Conservation (phyloP, 1,139 yeast genomes). For the Nadsonia starkeyi-henricii region DNA sequence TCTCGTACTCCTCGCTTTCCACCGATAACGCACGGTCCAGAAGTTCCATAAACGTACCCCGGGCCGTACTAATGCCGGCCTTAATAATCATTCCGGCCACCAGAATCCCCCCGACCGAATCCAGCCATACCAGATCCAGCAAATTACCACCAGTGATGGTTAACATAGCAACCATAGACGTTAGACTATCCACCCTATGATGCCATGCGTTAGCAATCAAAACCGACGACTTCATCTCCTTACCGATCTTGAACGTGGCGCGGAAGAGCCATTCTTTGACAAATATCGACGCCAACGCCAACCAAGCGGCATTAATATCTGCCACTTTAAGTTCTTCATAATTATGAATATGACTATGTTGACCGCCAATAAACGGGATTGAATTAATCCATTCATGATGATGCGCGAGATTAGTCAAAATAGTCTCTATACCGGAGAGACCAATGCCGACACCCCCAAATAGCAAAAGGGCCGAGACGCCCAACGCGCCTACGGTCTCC, state of each 20-base stretch:
- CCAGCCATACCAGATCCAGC: conserved; percentile 68
- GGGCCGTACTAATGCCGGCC: conserved; percentile 72
- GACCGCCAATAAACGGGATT: conserved; percentile 37
- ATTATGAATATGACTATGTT: conserved; percentile 30
- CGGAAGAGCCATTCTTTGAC: conserved; percentile 78
- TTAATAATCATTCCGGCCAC: conserved; percentile 70
- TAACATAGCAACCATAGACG: conserved; percentile 78
- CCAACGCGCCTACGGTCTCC: conserved; percentile 81
- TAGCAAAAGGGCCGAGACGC: conserved; percentile 69
- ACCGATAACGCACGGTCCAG: conserved; percentile 36
- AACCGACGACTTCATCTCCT: conserved; percentile 67
- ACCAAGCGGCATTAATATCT: conserved; percentile 87
- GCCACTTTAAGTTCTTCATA: conserved; percentile 30
- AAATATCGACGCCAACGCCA: conserved; percentile 76
- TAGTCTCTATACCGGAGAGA: conserved; percentile 63
- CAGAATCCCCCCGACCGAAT: conserved; percentile 77
- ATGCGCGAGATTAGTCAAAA: conserved; percentile 20
- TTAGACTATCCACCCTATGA: conserved; percentile 88
- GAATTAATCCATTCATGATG: conserved; percentile 4
- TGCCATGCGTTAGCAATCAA: conserved; percentile 97
- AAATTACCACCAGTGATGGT: conserved; percentile 80
- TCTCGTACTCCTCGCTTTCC: conserved; percentile 6
- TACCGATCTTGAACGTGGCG: conserved; percentile 70
- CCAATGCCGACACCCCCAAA: conserved; percentile 89
- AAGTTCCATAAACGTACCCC: conserved; percentile 57